These are phyloP conservation scores for Rhodamnia rubescens DNA, from an alignment of 345 rosid genomes.

Conservation along the genomic window DNA sequence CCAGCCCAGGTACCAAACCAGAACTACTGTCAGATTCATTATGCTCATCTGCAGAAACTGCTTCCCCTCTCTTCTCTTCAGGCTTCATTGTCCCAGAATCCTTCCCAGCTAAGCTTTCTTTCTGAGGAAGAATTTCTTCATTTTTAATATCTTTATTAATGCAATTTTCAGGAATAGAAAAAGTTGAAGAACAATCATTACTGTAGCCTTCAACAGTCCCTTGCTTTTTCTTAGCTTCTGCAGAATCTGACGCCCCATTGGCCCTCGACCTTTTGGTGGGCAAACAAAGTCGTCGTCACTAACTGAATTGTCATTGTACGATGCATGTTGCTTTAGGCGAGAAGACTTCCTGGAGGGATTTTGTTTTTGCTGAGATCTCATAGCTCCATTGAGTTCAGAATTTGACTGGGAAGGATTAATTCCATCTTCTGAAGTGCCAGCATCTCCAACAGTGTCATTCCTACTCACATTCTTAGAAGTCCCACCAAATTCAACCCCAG, in stretches of 20 bases:
- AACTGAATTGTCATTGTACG: conserved; percentile 17
- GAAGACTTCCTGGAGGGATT: conserved; percentile 31
- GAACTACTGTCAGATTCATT: conserved; percentile 2
- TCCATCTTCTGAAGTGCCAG: conserved; percentile 8
- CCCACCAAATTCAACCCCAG: conserved; percentile 16
- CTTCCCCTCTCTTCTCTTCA: neutral
- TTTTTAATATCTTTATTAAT: neutral
- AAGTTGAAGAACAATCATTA: neutral
- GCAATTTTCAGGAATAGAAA: neutral
- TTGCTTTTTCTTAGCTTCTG: conserved; percentile 3
- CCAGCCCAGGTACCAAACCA: neutral
- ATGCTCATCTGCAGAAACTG: conserved; percentile 10
- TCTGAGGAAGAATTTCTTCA: conserved; percentile 1
- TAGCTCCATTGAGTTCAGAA: conserved; percentile 4
- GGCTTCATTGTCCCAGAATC: neutral
- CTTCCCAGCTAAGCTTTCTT: neutral
- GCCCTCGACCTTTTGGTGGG: conserved; percentile 22
- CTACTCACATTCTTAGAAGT: conserved; percentile 21
- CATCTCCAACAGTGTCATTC: conserved; percentile 14
- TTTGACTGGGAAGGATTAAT: conserved; percentile 6
- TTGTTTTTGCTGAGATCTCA: neutral
- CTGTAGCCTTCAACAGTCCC: neutral
- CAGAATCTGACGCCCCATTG: conserved; percentile 1
- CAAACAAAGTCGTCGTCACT: conserved; percentile 18
- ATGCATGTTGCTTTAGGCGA: conserved; percentile 32